A percentile compares a stretch with the other conserved stretches of the same genome.
phyloP scores from a whole-genome alignment of 306 rosid species.

The Cucurbita pepo region DNA sequence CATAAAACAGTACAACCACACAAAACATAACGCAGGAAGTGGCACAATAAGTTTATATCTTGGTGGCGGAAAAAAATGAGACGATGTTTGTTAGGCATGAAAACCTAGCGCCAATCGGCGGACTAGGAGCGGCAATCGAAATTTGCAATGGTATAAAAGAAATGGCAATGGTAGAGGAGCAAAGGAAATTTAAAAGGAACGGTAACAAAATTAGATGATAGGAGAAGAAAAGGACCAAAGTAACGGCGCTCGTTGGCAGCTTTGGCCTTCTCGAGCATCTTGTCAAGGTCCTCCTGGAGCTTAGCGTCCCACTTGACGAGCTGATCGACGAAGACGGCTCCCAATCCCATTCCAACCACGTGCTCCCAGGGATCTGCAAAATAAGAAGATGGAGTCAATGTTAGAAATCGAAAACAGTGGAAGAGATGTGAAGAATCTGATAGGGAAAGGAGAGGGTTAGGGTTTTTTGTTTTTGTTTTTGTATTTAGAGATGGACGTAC shows the following conservation, averaged over 20 bases:
- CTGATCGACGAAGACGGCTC: conserved; percentile 51
- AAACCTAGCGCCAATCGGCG: not conserved
- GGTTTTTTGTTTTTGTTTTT: not conserved
- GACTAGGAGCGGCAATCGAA: not conserved
- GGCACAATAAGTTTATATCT: not conserved
- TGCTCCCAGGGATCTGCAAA: conserved; percentile 94
- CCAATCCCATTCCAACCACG: conserved; percentile 71
- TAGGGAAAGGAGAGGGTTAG: not conserved
- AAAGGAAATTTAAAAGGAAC: not conserved
- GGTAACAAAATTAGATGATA: not conserved
- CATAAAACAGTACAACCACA: not conserved
- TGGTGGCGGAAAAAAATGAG: not conserved
- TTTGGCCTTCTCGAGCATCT: conserved; percentile 79
- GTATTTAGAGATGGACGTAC: conserved; percentile 15
- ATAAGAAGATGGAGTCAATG: not conserved
- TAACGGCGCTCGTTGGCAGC: conserved; percentile 97
- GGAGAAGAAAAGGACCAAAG: conserved; percentile 21
- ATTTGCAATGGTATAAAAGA: not conserved
- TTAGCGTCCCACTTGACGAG: conserved; percentile 66
- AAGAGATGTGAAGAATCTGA: not conserved
- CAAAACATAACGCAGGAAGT: not conserved
- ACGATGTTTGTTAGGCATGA: not conserved
- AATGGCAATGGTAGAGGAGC: not conserved
- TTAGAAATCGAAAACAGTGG: conserved; percentile 8
- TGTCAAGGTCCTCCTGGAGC: conserved; percentile 58